A percentile compares a stretch with the other conserved stretches of the same genome.
phyloP scores from a whole-genome alignment of 163 green algal genomes.

The Prototheca wickerhamii region DNA sequence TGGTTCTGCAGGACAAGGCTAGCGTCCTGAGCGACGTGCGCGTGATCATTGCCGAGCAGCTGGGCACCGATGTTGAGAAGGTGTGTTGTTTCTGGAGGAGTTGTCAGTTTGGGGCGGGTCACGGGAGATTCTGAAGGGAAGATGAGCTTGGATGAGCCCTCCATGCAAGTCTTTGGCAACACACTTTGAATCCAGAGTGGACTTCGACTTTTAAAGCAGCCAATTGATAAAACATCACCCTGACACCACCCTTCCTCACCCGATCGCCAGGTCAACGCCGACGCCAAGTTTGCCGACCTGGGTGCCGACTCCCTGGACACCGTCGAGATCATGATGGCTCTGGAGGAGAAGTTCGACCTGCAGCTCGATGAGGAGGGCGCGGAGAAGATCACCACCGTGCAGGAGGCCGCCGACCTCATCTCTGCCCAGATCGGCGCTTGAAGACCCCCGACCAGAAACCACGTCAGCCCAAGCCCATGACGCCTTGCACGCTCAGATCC shows the following conservation, averaged over 20 bases:
- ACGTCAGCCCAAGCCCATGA: no score
- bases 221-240: no score
- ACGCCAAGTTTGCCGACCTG: slow-evolving; percentile 94
- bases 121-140: no score
- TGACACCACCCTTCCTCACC: neutral
- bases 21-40: slow-evolving; percentile 77
- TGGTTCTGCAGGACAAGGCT: slow-evolving; percentile 53
- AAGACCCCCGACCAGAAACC: no score
- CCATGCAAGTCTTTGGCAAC: no score
- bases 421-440: slow-evolving; percentile 40
- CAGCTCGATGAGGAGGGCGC: slow-evolving; percentile 90
- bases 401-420: slow-evolving; percentile 83
- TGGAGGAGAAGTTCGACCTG: slow-evolving; percentile 98
- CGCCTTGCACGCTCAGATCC: no score
- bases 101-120: no score
- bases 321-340: slow-evolving; percentile 99
- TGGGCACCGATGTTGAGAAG: slow-evolving; percentile 81
- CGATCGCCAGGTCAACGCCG: slow-evolving; percentile 59
- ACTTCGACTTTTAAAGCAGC: no score
- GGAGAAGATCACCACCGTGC: slow-evolving; percentile 91
- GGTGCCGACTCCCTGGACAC: slow-evolving; percentile 97
- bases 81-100: slow-evolving; percentile 28
- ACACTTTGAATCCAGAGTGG: no score
- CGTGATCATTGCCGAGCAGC: slow-evolving; percentile 86
- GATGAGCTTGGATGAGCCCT: no score